Evolutionary conservation across 345 rosid species (phyloP), one percentile per base, ranked within the genome.

Genomic region (Hevea brasiliensis): DNA sequence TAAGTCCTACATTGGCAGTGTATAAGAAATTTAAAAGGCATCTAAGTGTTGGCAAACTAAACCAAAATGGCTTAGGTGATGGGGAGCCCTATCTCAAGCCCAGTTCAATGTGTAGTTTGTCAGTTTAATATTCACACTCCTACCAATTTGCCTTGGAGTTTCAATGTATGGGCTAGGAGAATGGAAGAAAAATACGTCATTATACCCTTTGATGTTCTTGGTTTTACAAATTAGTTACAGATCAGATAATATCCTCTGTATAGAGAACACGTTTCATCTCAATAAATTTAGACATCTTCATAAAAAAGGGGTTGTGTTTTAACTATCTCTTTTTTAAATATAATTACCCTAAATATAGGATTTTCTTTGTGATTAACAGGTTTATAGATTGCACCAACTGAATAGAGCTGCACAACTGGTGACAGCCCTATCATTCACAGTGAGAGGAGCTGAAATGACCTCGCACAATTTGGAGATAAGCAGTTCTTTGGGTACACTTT

Each of bases 331-430:
- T 42, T 51, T 70, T 72, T 41, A 8, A 26, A 73, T 35, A 15
- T 23, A 41, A 18, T 37, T 55, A 47, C 63, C 45, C 29, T 65
- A 37, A 55, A 59, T 60, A 37, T 50, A 54, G 27, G 26, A 76
- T 17, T 27, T 57, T 18, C 13, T 72, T 27, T 54, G 23, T 58
- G 18, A 35, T 67, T 74, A 58, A 62, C 92, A 95, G 99, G 93
- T 95, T 64, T 95, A 95, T 78, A 86, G 99, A 81, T 83, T 95
- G 81, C 98, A 95, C 79, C 99, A 95, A 80, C 84, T 95, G 77
- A 95, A 95, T 78, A 85, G 99, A 83, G 99, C 99, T 7, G 90
- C 93, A 10, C 98, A 95, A 82, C 76, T 95, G 76, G 98, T 95
- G 68, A 95, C 98, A 53, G 99, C 99, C 57, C 77, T 95, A 85